A percentile compares a stretch with the other conserved stretches of the same genome.
These are phyloP conservation scores for Boletus subcaerulescens DNA, from an alignment of 768 basidiomycete species.

Conservation along the genomic window DNA sequence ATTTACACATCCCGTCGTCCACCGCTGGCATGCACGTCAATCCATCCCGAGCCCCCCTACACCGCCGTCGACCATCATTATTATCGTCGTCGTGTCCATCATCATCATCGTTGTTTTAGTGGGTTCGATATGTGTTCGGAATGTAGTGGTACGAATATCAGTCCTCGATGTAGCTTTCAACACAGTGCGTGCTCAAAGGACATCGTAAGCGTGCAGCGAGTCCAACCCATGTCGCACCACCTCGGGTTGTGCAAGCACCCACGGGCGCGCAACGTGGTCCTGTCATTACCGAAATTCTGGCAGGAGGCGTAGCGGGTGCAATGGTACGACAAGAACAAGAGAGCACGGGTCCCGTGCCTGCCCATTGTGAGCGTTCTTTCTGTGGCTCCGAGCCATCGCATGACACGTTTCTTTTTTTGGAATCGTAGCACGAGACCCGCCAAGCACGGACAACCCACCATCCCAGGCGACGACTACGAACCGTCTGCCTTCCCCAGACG, in stretches of 20 bases:
- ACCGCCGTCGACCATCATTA: neutral
- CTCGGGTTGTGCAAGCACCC: neutral
- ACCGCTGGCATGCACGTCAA: neutral
- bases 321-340: too few species aligned
- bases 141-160: neutral
- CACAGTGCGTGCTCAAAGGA: neutral
- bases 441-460: too few species aligned
- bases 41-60: neutral
- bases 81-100: neutral
- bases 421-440: too few species aligned
- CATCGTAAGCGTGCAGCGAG: neutral
- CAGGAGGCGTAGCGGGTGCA: neutral
- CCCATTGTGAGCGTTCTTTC: too few species aligned
- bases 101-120: neutral
- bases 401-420: too few species aligned
- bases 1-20: neutral
- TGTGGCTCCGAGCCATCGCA: too few species aligned
- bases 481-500: too few species aligned
- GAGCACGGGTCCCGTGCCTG: too few species aligned
- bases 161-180: neutral
- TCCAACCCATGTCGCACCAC: neutral
- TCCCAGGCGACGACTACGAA: too few species aligned
- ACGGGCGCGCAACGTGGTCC: neutral
- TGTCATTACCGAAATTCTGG: neutral
- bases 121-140: neutral